A percentile compares a stretch with the other conserved stretches of the same genome.
Conservation (phyloP, 495 filamentous ascomycete species). For the Penicillium paradoxum region DNA sequence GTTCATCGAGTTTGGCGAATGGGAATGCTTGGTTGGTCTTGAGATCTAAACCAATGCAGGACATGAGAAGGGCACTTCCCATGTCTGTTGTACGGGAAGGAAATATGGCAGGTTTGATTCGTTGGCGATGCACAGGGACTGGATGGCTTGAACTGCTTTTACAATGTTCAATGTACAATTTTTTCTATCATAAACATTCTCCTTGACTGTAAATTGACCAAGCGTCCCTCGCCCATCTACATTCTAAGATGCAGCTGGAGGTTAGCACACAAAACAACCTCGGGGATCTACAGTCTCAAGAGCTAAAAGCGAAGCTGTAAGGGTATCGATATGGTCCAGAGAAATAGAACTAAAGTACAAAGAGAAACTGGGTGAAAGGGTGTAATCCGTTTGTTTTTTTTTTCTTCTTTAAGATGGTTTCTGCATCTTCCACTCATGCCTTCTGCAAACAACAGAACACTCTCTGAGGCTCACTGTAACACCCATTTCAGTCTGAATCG, state of each 20-base stretch:
- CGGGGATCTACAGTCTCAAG: neutral
- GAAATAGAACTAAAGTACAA: conserved; percentile 27
- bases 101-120: conserved; percentile 6
- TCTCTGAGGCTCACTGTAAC: neutral
- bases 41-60: neutral
- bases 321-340: conserved; percentile 42
- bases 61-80: neutral
- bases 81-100: neutral
- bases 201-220: too few species aligned
- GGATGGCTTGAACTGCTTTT: conserved; percentile 15
- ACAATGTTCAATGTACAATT: conserved; percentile 1
- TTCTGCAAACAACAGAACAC: conserved; percentile 6
- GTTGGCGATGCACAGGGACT: conserved; percentile 7
- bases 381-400: conserved; percentile 8
- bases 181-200: conserved; percentile 17
- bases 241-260: too few species aligned
- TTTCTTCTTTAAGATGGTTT: conserved; percentile 16
- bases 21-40: conserved; percentile 7
- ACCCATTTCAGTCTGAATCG: neutral
- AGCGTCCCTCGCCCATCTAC: too few species aligned
- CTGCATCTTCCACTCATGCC: neutral
- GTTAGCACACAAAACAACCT: too few species aligned
- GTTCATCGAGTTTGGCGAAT: conserved; percentile 15
- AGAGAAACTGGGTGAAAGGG: conserved; percentile 19
- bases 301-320: conserved; percentile 28